Evolutionary conservation across 139 green algal species (phyloP), one percentile per base, ranked within the genome.

Genomic region (Klebsormidium nitens): DNA sequence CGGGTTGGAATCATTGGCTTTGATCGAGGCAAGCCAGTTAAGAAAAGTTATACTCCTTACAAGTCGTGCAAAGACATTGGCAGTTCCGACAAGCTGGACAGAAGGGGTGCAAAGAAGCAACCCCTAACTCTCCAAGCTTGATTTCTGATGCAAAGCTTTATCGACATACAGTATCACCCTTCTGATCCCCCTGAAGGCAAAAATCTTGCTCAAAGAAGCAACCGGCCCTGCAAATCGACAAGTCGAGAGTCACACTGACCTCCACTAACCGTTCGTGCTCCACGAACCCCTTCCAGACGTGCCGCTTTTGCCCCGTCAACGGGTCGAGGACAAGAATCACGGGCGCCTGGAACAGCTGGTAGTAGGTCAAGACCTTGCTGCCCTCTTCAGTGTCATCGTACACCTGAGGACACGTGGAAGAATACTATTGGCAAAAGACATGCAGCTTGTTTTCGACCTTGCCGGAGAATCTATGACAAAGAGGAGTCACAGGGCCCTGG

Each of bases 311-410:
- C 1, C 90, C 85, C 0, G 89, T 95, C 36, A 90, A 35, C 14
- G 89, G 89, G 73, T 95, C 89, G 6, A 95, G 55, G 4, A 95
- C 77, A 32, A 90, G 48, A 1, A 83, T 77, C 19, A 69, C 67
- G 8, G 89, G 89, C 67, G 92, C 46, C 28, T 79, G 57, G 47
- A 23, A 52, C 26, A 88, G 38, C 29, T 71, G 56, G 69, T 95
- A 95, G 47, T 77, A 84, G 17, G 56, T 58, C n/a, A 69, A 65
- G 65, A 94, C 58, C 46, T 78, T 81, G 4, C 58, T 46, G 14
- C 84, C 89, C 28, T 87, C 60, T 34, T 85, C 77, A 19, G 75
- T 59, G 4, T 49, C 26, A 39, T 88, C 74, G 37, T 88, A 80
- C 23, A 73, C 26, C 69, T 76, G 69, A 44, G 28, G 26, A 1